Conservation (phyloP, 1,284 basidiomycete species). For the Trichosporon sp. region DNA sequence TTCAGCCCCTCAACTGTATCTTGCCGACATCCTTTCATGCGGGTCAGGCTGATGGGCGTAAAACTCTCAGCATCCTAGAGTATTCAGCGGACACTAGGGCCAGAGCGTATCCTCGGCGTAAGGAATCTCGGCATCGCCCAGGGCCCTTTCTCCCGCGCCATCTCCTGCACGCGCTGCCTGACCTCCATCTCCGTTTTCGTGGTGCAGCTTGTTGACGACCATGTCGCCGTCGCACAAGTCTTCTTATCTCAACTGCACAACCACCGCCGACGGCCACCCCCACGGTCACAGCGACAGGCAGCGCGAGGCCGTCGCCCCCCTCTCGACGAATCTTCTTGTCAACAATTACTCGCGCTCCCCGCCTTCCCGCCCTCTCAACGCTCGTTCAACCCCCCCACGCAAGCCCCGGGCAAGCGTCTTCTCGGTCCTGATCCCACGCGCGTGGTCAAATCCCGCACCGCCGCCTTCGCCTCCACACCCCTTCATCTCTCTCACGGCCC, state of each 20-base stretch:
- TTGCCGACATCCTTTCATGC: not conserved
- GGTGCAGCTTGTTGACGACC: not conserved
- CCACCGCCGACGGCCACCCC: not conserved
- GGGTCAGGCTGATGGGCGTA: not conserved
- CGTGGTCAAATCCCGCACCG: not conserved
- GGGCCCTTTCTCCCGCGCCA: not conserved
- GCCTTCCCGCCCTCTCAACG: conserved; percentile 3
- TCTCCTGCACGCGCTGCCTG: not conserved
- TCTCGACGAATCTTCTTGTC: conserved; percentile 1
- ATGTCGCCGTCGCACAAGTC: conserved; percentile 2
- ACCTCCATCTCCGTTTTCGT: not conserved
- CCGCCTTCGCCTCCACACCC: not conserved
- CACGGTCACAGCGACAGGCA: not conserved
- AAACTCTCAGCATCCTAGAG: not conserved
- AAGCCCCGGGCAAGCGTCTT: conserved; percentile 2
- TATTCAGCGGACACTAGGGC: not conserved
- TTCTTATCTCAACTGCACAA: not conserved
- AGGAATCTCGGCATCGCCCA: conserved; percentile 1
- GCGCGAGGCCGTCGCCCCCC: not conserved
- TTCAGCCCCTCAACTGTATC: not conserved
- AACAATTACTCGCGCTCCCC: conserved; percentile 6
- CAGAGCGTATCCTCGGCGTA: not conserved
- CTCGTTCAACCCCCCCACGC: not conserved
- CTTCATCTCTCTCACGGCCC: not conserved
- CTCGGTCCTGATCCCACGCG: not conserved